Evolutionary conservation across 306 rosid species (phyloP), one percentile per base, ranked within the genome.

Genomic region (Pyrus communis): DNA sequence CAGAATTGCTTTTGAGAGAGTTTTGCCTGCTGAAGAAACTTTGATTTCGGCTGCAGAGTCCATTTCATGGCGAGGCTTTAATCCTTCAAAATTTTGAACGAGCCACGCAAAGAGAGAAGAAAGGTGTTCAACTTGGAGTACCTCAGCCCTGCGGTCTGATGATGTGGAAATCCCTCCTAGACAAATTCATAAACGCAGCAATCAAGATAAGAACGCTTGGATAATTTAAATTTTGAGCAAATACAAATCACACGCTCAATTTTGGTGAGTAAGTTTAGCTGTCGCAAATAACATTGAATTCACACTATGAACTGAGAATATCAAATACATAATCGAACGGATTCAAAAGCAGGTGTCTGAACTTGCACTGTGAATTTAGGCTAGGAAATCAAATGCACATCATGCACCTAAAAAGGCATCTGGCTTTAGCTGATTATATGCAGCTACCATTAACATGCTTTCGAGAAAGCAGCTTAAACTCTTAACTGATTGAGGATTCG

Each of bases 31-130:
- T 13, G 84, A 80, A 69, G 75, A 77, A n/a, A 74, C 67, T 79
- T 78, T 79, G 8, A 21, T 52, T 61, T 60, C 71, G 3, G 12
- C 28, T 17, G 46, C 62, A 57, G 74, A 77, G 71, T 77, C 71
- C 70, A 71, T 72, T 54, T 51, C 70, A 27, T 4, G 45, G 11
- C 18, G 74, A 67, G 52, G 84, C 71, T 83, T 81, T 18, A 85
- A 60, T 17, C 57, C 80, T 52, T 86, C 75, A 30, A 88, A 87
- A 79, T 75, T 87, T 76, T 77, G 78, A 69, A 86, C 87, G 61
- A 93, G 88, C 99, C 98, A 92, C 23, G 81, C 78, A 79, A 96
- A 96, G 83, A 92, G 81, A 82, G 87, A 86, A 76, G 93, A 84
- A 49, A 92, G 91, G 67, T 75, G 83, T 72, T 84, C 80, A 67